Evolutionary conservation across 176 grass and related monocot species (phyloP).

Genomic region (Hyparrhenia diplandra): DNA sequence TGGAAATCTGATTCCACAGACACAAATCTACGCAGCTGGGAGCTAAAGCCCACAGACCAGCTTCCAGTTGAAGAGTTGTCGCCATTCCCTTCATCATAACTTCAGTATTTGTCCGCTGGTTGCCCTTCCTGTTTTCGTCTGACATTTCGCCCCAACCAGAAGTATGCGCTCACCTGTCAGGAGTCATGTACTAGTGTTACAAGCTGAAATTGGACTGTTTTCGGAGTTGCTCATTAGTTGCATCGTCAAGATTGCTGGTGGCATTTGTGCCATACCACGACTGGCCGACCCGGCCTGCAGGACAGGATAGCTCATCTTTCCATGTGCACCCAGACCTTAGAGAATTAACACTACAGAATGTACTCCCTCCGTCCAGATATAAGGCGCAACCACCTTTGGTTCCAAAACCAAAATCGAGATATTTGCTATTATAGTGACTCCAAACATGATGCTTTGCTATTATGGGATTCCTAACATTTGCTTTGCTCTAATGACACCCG

Average conservation of each 20-base stretch:
- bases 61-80: slow-evolving; percentile 48
- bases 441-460: too few species aligned
- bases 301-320: neutral
- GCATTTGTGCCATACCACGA: neutral
- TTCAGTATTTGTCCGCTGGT: neutral
- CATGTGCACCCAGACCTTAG: neutral
- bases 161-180: neutral
- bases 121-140: neutral
- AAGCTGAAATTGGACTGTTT: too few species aligned
- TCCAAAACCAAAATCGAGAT: too few species aligned
- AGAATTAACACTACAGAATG: neutral
- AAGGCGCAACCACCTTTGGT: too few species aligned
- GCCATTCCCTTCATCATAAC: slow-evolving; percentile 27
- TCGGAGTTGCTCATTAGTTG: too few species aligned
- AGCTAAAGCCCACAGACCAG: slow-evolving; percentile 35
- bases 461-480: too few species aligned
- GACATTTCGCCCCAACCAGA: neutral
- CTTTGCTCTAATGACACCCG: too few species aligned
- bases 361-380: too few species aligned
- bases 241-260: too few species aligned
- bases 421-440: too few species aligned
- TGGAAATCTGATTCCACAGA: slow-evolving; percentile 37
- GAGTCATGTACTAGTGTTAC: neutral
- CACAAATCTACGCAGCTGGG: slow-evolving; percentile 44
- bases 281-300: neutral